A percentile compares a stretch with the other conserved stretches of the same genome.
phyloP scores from a whole-genome alignment of 2,329 filamentous ascomycete genomes.

The Ciborinia camelliae region DNA sequence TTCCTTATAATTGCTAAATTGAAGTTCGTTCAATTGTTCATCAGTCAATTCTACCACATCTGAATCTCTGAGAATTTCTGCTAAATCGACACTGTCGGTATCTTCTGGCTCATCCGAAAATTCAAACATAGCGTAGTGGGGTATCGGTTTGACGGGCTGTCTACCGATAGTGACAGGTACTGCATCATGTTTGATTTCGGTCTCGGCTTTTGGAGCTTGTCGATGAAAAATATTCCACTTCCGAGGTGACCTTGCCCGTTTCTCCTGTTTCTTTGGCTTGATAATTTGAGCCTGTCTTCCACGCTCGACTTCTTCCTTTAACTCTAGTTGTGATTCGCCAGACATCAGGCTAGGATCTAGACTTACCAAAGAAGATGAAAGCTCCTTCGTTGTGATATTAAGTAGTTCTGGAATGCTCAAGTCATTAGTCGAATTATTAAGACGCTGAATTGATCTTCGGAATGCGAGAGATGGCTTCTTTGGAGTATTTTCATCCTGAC shows the following conservation, averaged over 20 bases:
- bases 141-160: slow-evolving; percentile 45
- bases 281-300: slow-evolving; percentile 26
- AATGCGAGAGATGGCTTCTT: slow-evolving; percentile 53
- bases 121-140: slow-evolving; percentile 62
- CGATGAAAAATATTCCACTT: slow-evolving; percentile 64
- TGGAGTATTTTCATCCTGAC: slow-evolving; percentile 52
- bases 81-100: slow-evolving; percentile 39
- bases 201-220: slow-evolving; percentile 44
- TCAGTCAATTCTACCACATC: slow-evolving; percentile 33
- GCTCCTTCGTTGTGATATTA: slow-evolving; percentile 41
- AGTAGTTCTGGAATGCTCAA: slow-evolving; percentile 54
- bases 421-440: slow-evolving; percentile 45
- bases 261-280: slow-evolving; percentile 53
- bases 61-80: slow-evolving; percentile 51
- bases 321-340: slow-evolving; percentile 49
- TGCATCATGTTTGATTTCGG: slow-evolving; percentile 39
- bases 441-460: slow-evolving; percentile 52
- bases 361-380: slow-evolving; percentile 53
- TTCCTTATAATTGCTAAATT: slow-evolving; percentile 34
- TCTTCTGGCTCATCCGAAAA: slow-evolving; percentile 46
- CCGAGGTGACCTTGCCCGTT: slow-evolving; percentile 50
- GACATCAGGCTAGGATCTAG: slow-evolving; percentile 56
- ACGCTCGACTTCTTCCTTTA: slow-evolving; percentile 41
- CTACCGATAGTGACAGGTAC: slow-evolving; percentile 49
- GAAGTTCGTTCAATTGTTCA: slow-evolving; percentile 34